Base-by-base conservation (phyloP, 768 basidiomycete genomes). In the Pholiota microspora region DNA sequence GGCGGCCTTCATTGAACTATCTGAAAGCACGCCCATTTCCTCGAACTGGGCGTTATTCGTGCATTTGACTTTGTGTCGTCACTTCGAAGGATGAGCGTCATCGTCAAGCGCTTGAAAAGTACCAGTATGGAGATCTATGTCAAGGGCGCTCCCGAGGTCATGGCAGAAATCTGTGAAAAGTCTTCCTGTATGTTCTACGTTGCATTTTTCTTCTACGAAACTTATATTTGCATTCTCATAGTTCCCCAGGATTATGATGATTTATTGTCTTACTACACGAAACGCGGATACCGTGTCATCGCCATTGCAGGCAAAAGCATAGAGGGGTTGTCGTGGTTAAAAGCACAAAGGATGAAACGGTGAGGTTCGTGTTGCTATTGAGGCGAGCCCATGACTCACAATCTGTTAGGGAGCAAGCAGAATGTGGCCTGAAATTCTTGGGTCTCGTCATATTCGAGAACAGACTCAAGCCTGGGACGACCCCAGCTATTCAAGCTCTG, bases 101-200 rank as follows among this genome's bases (percentile, higher is more conserved):
- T 99, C 49, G 96, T 98, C 63, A 99, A 98, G 69, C 80, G 93
- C 49, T 80, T 99, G 50, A 97, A 89, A 69, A 95, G 95, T 60
- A 83, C 72, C 50, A 93, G 90, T 68, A 98, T 99, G 94, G 97
- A 99, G 67, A 79, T 98, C 9, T 98, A 98, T 66, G 94, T 95
- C 63, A 99, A 99, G 67, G 97, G 97, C n/a, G 97, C 97, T 1
- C 97, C 97, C 0, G 97, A 99, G 70, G 93, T 98, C 53, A 98
- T 99, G 95, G 69, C 73, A 6, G 94, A 95, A 36, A 98, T 99
- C 53, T 99, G 97, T 67, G 89, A 94, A 51, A 86, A 79, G 57
- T 83, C 88, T 49, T 91, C 95, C n/a, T 86, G 96, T 98, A 63
- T 62, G 94, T 76, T 21, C 23, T 29, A 24, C 25, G 3, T 32